Base-by-base conservation (phyloP, 2,329 filamentous ascomycete species). In the Diplodia corticola region DNA sequence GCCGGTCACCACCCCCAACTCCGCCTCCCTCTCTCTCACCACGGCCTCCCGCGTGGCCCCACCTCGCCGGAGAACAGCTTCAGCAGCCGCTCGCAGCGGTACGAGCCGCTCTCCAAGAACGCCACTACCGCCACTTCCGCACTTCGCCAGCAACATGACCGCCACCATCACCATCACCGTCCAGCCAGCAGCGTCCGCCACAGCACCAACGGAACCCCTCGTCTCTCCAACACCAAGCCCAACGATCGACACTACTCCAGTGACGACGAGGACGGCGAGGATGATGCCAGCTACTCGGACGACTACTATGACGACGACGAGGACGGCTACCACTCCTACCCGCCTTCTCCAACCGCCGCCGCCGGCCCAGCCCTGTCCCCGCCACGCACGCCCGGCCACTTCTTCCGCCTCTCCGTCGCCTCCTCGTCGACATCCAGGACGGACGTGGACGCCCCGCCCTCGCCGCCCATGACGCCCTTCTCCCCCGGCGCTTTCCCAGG, bases 381-480 rank as follows among this genome's bases (percentile, higher is more conserved):
- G 20, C 24, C 49, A 0, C 49, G 26, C n/a, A 20, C 55, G 28
- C 15, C 59, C 17, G 17, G 37, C 17, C 63, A 54, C 50, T 44
- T 60, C 55, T 60, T 60, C 55, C 55, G 55, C 40, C 55, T 60
- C 40, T 48, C 37, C 55, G 22, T 63, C 71, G 69, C 54, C 70
- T 70, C 70, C 73, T 33, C 30, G 9, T 33, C 30, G 9, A 33
- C 30, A 4, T n/a, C 37, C 5, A 44, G n/a, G 37, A 78, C 15
- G 46, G 72, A 73, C 55, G 78, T 78, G 53, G 73, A 77, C 61
- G 50, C 63, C 10, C 63, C 63, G 13, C 63, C 63, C 13, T 53
- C 55, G 5, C 64, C 64, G 12, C 64, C 64, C 24, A 54, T 66
- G 33, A 66, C 64, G 54, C 64, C 64, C 33, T 66, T 66, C 30